Base-by-base conservation (phyloP, 352 stramenopile genomes). In the Phytopythium sindhum region DNA sequence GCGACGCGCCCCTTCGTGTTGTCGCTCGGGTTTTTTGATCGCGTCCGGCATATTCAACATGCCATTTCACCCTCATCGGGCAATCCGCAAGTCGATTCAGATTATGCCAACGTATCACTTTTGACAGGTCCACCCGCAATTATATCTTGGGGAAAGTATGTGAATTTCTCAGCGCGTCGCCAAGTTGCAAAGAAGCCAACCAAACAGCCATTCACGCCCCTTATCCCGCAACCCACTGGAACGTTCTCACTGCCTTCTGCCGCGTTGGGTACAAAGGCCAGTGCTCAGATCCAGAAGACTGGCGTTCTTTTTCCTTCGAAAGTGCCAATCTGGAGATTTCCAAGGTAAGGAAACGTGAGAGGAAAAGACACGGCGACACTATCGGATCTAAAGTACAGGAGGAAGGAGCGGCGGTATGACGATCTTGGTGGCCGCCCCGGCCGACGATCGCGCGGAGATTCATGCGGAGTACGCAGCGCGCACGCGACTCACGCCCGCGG, bases 141-240 rank as follows among this genome's bases (percentile, higher is more conserved):
- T 29, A 35, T 14, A 15, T 57, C 28, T 39, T 26, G 33, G 26
- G 17, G n/a, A 57, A 39, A 24, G 14, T 4, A 39, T 15, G 11
- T 23, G 11, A 23, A 44, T 57, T 57, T 57, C 52, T 57, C 52
- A 57, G 29, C 26, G 26, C 26, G 42, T 48, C 21, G 42, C 8
- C 21, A 2, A 14, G 42, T 48, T 48, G 42, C 42, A 48, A 39
- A 10, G 12, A 21, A 21, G 26, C 17, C 19, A 14, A 11, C 28
- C 26, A 39, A 57, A 57, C 52, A 57, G 52, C 52, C 52, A 31
- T 57, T 57, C 52, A 28, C n/a, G 24, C 28, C 52, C 19, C 52
- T 42, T 31, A 57, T 45, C 7, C 29, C 0, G 31, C 52, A 57
- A 57, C 52, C n/a, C 2, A 1, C 39, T 7, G 39, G 39, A 45